Conservation (phyloP, 768 basidiomycete species). For the Pleurotus citrinopileatus region DNA sequence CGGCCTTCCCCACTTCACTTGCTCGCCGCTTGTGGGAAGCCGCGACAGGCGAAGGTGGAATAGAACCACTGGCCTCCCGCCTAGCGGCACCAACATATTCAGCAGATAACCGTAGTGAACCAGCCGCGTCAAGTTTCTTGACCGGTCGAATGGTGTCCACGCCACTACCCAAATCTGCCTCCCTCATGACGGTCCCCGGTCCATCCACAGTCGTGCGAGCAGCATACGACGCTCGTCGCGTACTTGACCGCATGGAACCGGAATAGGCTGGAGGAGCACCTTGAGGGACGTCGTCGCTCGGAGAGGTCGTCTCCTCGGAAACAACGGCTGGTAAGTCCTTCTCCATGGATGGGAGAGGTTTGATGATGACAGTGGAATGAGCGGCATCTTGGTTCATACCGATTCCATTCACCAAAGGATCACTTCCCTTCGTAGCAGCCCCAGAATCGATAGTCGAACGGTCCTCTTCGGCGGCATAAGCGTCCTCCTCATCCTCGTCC, state of each 20-base stretch:
- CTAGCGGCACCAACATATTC: conserved; percentile 79
- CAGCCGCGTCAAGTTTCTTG: conserved; percentile 83
- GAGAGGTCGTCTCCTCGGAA: conserved; percentile 32
- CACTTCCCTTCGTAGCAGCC: conserved; percentile 65
- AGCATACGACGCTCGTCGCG: conserved; percentile 75
- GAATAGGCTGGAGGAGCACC: conserved; percentile 75
- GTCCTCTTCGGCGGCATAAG: conserved; percentile 29
- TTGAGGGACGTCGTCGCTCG: conserved; percentile 29
- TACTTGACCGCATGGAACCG: conserved; percentile 54
- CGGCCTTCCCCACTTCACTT: conserved; percentile 65
- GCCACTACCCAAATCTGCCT: conserved; percentile 84
- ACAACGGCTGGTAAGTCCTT: conserved; percentile 40
- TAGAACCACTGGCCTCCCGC: conserved; percentile 47
- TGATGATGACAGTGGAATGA: conserved; percentile 75
- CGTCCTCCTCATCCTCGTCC: conserved; percentile 49
- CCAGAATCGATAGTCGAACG: conserved; percentile 56
- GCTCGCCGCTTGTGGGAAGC: conserved; percentile 41
- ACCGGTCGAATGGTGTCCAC: conserved; percentile 90
- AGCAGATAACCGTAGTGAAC: conserved; percentile 72
- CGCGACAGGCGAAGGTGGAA: conserved; percentile 46
- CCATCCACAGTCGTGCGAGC: conserved; percentile 62
- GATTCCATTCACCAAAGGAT: conserved; percentile 38
- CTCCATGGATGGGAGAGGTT: conserved; percentile 37
- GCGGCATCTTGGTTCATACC: conserved; percentile 52
- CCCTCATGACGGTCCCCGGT: conserved; percentile 70